These are phyloP conservation scores for Xerocomellus amylosporus DNA, from an alignment of 768 basidiomycete species.

Conservation along the genomic window DNA sequence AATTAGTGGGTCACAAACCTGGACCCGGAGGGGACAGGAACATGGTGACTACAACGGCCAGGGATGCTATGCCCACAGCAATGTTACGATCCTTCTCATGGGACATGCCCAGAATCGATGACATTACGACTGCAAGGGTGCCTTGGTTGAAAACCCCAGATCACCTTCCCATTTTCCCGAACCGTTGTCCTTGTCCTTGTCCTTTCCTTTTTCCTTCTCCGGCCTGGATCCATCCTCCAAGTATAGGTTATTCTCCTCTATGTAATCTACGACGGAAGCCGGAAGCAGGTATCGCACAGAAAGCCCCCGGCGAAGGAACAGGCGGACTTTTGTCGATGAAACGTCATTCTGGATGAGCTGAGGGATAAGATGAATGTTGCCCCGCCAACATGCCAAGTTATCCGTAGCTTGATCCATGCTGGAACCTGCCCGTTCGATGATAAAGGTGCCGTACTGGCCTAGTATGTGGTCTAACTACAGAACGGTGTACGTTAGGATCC, in stretches of 20 bases:
- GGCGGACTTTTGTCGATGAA: constrained; percentile 87
- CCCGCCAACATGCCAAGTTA: constrained; percentile 68
- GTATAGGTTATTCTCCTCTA: constrained; percentile 79
- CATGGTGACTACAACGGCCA: too few species aligned
- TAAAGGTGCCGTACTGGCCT: constrained; percentile 90
- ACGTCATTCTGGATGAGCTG: constrained; percentile 98
- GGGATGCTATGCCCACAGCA: too few species aligned
- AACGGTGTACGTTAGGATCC: constrained; percentile 9
- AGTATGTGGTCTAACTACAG: constrained; percentile 90
- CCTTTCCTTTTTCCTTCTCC: constrained; percentile 41
- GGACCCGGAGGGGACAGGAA: too few species aligned
- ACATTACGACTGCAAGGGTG: constrained; percentile 6
- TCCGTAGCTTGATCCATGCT: constrained; percentile 84
- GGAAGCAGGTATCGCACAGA: constrained; percentile 90
- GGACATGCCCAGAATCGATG: neutral
- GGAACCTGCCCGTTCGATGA: constrained; percentile 92
- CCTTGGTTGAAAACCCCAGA: constrained; percentile 7
- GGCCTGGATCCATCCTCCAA: constrained; percentile 50
- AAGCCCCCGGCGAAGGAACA: constrained; percentile 76
- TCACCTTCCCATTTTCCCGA: constrained; percentile 30
- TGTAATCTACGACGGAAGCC: constrained; percentile 89
- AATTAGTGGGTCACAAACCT: too few species aligned
- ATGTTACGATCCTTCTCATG: too few species aligned
- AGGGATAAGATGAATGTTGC: constrained; percentile 87
- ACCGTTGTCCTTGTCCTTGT: constrained; percentile 28